Evolutionary conservation across 2,329 filamentous ascomycete species (phyloP), one percentile per base, ranked within the genome.

Genomic region (Emergomyces orientalis): DNA sequence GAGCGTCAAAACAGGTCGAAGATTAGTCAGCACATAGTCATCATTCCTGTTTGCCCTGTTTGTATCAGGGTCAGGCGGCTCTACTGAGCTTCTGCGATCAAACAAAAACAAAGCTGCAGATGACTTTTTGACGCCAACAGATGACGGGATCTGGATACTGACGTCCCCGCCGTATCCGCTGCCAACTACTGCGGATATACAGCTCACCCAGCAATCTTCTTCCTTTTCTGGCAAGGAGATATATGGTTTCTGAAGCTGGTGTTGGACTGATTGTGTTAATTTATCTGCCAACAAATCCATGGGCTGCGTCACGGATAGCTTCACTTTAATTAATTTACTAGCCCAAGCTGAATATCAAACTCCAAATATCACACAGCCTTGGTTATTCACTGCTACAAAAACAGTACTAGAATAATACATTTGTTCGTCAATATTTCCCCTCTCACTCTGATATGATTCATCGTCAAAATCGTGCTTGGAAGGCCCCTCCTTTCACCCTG

Each of bases 361-460:
- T 11, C 51, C 17, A 43, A 30, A 58, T 58, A 37, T 9, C 45
- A 49, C n/a, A n/a, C n/a, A n/a, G 45, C 54, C 34, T 41, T 25
- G 34, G 34, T 57, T 39, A 58, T 47, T 45, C 27, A 17, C 27
- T 43, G 7, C 25, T 45, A 8, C 56, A 59, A 45, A 32, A 9
- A 56, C 8, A n/a, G 8, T 6, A 17, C 55, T 30, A 58, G 55
- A 37, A 43, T 58, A 58, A n/a, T n/a, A 37, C 8, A 37, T 37
- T 37, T 47, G 39, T 30, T 32, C 27, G 7, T 32, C n/a, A 13
- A 32, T 32, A 43, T 32, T 30, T 13, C 14, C n/a, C n/a, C 14
- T 32, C 25, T 59, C 30, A 9, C 30, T 14, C 59, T 60, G 59
- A 51, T 60, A 60, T 60, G 59, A 60, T 39, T 52, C 13, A n/a